phyloP scores from a whole-genome alignment of 192 early-diverging fungal species.

The Podila clonocystis region DNA sequence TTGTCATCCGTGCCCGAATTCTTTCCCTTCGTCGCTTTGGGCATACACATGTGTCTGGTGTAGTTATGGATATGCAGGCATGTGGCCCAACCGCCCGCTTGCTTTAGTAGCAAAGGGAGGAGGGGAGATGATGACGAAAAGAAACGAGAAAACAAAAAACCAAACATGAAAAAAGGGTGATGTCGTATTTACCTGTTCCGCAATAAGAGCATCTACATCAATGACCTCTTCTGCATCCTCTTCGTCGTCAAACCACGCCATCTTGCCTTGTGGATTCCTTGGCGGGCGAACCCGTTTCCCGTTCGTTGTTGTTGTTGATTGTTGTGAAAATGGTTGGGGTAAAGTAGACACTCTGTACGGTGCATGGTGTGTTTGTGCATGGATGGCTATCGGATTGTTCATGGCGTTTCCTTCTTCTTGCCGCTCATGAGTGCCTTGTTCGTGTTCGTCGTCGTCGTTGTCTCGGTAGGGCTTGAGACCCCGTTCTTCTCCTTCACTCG shows the following conservation, averaged over 20 bases:
- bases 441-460: not conserved
- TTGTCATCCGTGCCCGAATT: not conserved
- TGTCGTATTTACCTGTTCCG: conserved; percentile 26
- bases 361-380: conserved; percentile 6
- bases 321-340: no score
- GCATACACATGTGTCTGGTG: no score
- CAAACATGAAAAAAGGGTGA: not conserved
- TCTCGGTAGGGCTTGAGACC: not conserved
- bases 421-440: not conserved
- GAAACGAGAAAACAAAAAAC: not conserved
- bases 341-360: conserved; percentile 5
- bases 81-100: no score
- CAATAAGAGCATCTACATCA: conserved; percentile 38
- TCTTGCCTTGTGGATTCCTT: conserved; percentile 22
- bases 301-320: not conserved
- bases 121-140: not conserved
- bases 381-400: conserved; percentile 1
- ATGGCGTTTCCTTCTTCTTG: conserved; percentile 1
- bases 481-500: no score
- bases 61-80: no score
- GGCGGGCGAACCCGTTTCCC: conserved; percentile 8
- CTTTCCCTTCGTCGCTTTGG: no score
- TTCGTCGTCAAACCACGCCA: conserved; percentile 15
- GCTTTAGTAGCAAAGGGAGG: no score
- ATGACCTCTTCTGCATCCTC: conserved; percentile 37